A percentile compares a stretch with the other conserved stretches of the same genome.
These are phyloP conservation scores for Leptographium radiaticola DNA, from an alignment of 2,329 filamentous ascomycete species.

Conservation along the genomic window DNA sequence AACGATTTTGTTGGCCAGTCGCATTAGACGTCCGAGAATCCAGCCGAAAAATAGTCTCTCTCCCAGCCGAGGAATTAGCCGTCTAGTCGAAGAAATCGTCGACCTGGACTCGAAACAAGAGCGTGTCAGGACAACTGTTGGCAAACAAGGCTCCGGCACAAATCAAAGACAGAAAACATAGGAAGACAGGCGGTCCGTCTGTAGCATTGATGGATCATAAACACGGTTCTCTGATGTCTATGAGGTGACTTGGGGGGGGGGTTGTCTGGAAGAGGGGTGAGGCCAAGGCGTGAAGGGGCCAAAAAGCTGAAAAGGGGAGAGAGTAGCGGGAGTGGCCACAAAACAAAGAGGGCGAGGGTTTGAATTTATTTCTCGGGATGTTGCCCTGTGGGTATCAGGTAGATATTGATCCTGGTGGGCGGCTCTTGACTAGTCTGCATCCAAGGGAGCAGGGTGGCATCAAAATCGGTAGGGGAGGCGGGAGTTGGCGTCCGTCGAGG, in stretches of 20 bases:
- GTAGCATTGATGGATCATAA: neutral
- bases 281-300: neutral
- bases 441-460: neutral
- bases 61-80: too few relatives aligned
- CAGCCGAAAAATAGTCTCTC: too few relatives aligned
- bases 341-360: neutral
- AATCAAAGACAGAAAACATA: neutral
- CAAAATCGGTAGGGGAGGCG: neutral
- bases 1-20: neutral
- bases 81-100: too few relatives aligned
- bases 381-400: neutral
- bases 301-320: too few relatives aligned
- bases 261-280: neutral
- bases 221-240: neutral
- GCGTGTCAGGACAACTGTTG: neutral
- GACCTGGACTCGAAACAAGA: too few relatives aligned
- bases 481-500: neutral
- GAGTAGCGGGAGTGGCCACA: neutral
- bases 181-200: neutral
- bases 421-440: neutral
- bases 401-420: neutral
- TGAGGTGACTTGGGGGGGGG: neutral
- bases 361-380: neutral
- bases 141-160: too few relatives aligned
- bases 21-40: neutral